These are phyloP conservation scores for Aspergillus bridgeri DNA, from an alignment of 495 filamentous ascomycete species.

Conservation along the genomic window DNA sequence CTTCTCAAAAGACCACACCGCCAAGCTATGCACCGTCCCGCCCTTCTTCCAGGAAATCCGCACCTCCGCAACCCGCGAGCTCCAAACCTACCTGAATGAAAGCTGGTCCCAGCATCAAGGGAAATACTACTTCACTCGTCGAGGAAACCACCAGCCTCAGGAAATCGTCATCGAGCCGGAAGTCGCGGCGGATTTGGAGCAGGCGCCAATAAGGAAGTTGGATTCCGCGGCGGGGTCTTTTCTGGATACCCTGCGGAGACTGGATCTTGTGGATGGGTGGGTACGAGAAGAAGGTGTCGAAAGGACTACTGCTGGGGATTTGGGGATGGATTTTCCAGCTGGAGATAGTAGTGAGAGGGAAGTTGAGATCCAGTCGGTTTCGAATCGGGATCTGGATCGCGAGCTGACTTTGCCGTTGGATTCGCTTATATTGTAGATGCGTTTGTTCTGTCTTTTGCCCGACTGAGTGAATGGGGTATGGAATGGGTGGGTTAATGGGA, in stretches of 20 bases:
- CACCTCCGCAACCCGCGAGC: slow-evolving; percentile 30
- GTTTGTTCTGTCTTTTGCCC: too few relatives aligned
- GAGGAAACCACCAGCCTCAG: slow-evolving; percentile 31
- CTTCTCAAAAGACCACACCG: neutral
- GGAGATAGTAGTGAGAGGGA: too few relatives aligned
- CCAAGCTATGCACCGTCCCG: slow-evolving; percentile 10
- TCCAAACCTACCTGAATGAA: slow-evolving; percentile 34
- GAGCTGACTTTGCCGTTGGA: too few relatives aligned
- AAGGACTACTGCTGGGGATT: too few relatives aligned
- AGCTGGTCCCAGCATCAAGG: slow-evolving; percentile 38
- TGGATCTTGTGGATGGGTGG: slow-evolving; percentile 21
- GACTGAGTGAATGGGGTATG: too few relatives aligned
- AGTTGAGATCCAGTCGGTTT: too few relatives aligned
- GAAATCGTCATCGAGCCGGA: slow-evolving; percentile 29
- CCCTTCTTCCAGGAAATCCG: slow-evolving; percentile 25
- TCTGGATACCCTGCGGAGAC: slow-evolving; percentile 11
- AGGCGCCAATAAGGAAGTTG: slow-evolving; percentile 19
- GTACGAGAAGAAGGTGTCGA: too few relatives aligned
- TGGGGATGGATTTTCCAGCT: too few relatives aligned
- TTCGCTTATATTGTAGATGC: too few relatives aligned
- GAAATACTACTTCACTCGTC: slow-evolving; percentile 43
- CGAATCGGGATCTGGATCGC: too few relatives aligned
- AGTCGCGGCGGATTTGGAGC: slow-evolving; percentile 19
- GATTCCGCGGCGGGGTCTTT: slow-evolving; percentile 21
- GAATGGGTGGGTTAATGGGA: too few relatives aligned